A percentile compares a stretch with the other conserved stretches of the same genome.
These are phyloP conservation scores for Dactylonectria macrodidyma DNA, from an alignment of 2,329 filamentous ascomycete species.

Conservation along the genomic window DNA sequence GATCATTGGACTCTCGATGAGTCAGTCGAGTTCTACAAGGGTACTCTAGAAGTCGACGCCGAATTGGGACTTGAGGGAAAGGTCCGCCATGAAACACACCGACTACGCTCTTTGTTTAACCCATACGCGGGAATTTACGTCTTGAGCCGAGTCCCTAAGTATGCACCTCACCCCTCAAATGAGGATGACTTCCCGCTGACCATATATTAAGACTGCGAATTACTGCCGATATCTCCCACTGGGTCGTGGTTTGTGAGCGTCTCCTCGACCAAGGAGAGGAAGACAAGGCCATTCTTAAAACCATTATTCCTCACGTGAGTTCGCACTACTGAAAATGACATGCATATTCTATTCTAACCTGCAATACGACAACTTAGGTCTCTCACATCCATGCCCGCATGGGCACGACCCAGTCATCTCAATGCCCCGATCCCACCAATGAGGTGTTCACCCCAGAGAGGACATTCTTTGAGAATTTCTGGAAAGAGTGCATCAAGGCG, in stretches of 20 bases:
- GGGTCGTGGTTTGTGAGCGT: conserved; percentile 43
- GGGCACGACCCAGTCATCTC: conserved; percentile 54
- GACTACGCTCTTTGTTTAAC: conserved; percentile 33
- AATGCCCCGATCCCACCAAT: conserved; percentile 53
- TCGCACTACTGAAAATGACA: not conserved
- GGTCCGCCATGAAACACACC: conserved; percentile 49
- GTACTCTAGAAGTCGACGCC: conserved; percentile 48
- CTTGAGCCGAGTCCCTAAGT: conserved; percentile 50
- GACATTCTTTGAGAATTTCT: conserved; percentile 51
- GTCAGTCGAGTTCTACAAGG: conserved; percentile 52
- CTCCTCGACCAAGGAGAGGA: conserved; percentile 40
- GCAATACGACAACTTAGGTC: not conserved
- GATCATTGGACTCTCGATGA: conserved; percentile 52
- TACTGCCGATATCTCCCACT: conserved; percentile 47
- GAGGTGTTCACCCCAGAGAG: conserved; percentile 48
- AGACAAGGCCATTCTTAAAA: conserved; percentile 36
- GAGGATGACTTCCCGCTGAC: not conserved
- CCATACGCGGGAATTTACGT: conserved; percentile 49
- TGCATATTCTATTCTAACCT: too few relatives aligned
- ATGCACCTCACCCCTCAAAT: not conserved
- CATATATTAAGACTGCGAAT: conserved; percentile 37
- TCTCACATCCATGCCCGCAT: conserved; percentile 53
- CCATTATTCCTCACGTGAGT: conserved; percentile 51
- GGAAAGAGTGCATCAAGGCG: conserved; percentile 34
- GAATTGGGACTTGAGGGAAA: conserved; percentile 49